Evolutionary conservation across 352 stramenopile genomes (phyloP).

Genomic region (Pythium brachiatum): DNA sequence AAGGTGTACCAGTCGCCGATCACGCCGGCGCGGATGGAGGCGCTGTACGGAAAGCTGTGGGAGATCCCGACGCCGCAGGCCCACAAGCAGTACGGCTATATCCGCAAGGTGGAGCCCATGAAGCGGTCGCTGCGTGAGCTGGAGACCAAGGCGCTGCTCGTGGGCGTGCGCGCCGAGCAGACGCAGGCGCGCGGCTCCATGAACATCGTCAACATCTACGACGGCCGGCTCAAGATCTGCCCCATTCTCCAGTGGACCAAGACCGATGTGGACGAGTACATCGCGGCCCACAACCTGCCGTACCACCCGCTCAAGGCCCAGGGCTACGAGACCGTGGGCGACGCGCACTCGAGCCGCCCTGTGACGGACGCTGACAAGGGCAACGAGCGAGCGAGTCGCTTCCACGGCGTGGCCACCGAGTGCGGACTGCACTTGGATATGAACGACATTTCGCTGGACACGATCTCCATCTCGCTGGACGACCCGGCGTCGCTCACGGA

Average conservation of each 20-base stretch:
- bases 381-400: constrained; percentile 76
- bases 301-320: constrained; percentile 84
- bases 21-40: constrained; percentile 79
- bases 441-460: constrained; percentile 52
- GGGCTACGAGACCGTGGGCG: constrained; percentile 80
- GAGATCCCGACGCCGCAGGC: constrained; percentile 65
- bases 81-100: constrained; percentile 75
- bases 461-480: constrained; percentile 37
- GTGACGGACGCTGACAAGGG: constrained; percentile 57
- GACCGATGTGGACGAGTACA: constrained; percentile 72
- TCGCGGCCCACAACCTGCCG: constrained; percentile 58
- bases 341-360: constrained; percentile 81
- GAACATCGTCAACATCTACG: constrained; percentile 73
- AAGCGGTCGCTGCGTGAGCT: constrained; percentile 66
- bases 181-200: constrained; percentile 70
- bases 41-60: constrained; percentile 83
- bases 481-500: constrained; percentile 51
- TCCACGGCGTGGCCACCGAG: constrained; percentile 79
- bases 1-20: constrained; percentile 75
- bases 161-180: constrained; percentile 78
- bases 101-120: constrained; percentile 88
- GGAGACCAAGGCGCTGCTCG: constrained; percentile 57
- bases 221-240: constrained; percentile 83
- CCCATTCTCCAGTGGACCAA: constrained; percentile 84
- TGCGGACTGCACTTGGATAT: constrained; percentile 83